Conservation (phyloP, 805 yeast genomes). For the Ogataea methanolica region DNA sequence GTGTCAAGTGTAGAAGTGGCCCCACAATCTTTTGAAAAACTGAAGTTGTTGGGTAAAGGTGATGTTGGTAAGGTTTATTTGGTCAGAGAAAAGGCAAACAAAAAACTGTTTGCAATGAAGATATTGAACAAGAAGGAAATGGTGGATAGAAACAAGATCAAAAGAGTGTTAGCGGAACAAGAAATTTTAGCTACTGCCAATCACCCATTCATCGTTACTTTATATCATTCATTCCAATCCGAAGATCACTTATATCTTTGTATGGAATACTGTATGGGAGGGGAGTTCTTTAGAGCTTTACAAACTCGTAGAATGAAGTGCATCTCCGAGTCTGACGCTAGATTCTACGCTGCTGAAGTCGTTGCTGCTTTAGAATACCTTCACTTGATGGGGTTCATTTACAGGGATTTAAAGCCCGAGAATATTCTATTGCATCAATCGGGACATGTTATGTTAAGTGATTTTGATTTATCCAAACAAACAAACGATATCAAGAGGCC, state of each 20-base stretch:
- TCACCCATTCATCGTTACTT: constrained; percentile 95
- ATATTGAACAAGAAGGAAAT: constrained; percentile 85
- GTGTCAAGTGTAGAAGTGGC: constrained; percentile 75
- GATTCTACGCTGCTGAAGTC: constrained; percentile 94
- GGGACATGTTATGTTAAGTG: constrained; percentile 97
- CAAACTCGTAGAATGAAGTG: constrained; percentile 88
- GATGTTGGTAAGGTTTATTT: constrained; percentile 96
- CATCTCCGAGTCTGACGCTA: constrained; percentile 82
- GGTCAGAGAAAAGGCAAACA: constrained; percentile 75
- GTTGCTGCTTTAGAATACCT: constrained; percentile 94
- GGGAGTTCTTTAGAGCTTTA: constrained; percentile 93
- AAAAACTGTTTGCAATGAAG: constrained; percentile 86
- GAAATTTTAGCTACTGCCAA: constrained; percentile 92
- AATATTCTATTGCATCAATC: constrained; percentile 91
- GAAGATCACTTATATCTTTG: constrained; percentile 88
- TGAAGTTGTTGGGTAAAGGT: constrained; percentile 90
- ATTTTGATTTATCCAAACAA: constrained; percentile 92
- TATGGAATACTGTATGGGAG: constrained; percentile 99
- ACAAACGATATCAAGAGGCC: constrained; percentile 76
- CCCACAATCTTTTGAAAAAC: constrained; percentile 83
- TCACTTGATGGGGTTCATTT: constrained; percentile 95
- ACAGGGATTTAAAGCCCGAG: constrained; percentile 95
- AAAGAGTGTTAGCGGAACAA: constrained; percentile 93
- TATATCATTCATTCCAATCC: constrained; percentile 94
- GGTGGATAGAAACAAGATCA: constrained; percentile 92